A percentile compares a stretch with the other conserved stretches of the same genome.
These are phyloP conservation scores for Hypocrella siamensis DNA, from an alignment of 2,329 filamentous ascomycete species.

Conservation along the genomic window DNA sequence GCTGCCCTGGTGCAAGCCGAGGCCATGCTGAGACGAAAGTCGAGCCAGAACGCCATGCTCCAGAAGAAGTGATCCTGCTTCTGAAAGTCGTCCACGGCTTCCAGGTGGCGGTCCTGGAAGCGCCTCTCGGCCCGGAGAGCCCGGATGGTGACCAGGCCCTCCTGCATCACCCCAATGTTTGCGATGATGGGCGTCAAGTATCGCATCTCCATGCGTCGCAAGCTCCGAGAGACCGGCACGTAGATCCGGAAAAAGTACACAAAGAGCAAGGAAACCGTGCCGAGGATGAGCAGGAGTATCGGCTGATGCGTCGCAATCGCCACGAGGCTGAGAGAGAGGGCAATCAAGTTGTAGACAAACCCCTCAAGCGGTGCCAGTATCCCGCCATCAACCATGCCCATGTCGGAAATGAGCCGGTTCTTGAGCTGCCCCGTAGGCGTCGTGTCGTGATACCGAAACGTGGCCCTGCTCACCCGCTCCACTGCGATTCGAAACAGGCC, in stretches of 20 bases:
- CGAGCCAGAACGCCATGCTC: constrained; percentile 73
- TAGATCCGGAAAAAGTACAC: constrained; percentile 62
- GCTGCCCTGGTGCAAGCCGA: constrained; percentile 60
- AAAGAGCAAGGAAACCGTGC: constrained; percentile 52
- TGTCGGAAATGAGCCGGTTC: constrained; percentile 83
- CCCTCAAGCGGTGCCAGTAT: constrained; percentile 59
- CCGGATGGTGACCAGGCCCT: constrained; percentile 74
- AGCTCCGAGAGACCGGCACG: constrained; percentile 66
- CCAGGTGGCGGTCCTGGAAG: constrained; percentile 67
- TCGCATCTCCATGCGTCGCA: constrained; percentile 76
- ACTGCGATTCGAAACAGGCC: constrained; percentile 61
- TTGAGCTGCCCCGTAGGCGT: constrained; percentile 81
- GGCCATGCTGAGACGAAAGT: constrained; percentile 47
- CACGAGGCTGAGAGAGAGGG: constrained; percentile 55
- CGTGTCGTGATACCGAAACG: constrained; percentile 81
- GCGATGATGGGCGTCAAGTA: constrained; percentile 80
- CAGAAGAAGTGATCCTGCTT: constrained; percentile 96
- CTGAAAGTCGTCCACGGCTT: constrained; percentile 75
- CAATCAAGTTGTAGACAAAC: constrained; percentile 55
- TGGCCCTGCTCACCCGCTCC: constrained; percentile 58
- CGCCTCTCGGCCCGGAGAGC: constrained; percentile 65
- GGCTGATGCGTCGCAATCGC: constrained; percentile 73
- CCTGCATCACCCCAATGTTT: constrained; percentile 77
- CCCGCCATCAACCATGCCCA: constrained; percentile 78
- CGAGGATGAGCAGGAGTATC: constrained; percentile 56